Evolutionary conservation across 2,329 filamentous ascomycete species (phyloP).

Genomic region (Macrophomina phaseolina): DNA sequence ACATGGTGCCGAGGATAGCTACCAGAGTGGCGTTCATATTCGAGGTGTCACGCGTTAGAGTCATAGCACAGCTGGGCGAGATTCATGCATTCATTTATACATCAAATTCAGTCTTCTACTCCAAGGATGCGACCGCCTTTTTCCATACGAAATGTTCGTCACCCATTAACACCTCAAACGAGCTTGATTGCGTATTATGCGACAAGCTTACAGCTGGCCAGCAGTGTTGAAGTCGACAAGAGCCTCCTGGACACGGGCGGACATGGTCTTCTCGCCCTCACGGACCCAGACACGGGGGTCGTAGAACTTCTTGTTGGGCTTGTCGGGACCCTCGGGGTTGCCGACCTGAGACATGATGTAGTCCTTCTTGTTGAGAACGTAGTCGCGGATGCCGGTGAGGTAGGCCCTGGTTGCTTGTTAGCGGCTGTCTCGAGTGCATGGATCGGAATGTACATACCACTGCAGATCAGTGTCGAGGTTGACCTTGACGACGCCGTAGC

Average conservation of each 20-base stretch:
- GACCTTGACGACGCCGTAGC: conserved; percentile 97
- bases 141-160: conserved; percentile 2
- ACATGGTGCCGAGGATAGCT: too few species aligned
- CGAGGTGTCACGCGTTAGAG: too few species aligned
- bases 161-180: conserved; percentile 15
- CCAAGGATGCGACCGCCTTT: conserved; percentile 18
- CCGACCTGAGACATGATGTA: conserved; percentile 87
- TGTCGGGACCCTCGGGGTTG: conserved; percentile 94
- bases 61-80: not conserved
- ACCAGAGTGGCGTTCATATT: too few species aligned
- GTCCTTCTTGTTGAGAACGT: conserved; percentile 91
- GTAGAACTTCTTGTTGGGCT: conserved; percentile 95
- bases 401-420: conserved; percentile 63
- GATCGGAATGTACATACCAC: conserved; percentile 39
- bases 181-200: conserved; percentile 8
- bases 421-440: conserved; percentile 50
- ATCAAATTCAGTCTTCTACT: conserved; percentile 24
- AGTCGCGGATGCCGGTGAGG: conserved; percentile 90
- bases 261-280: conserved; percentile 98
- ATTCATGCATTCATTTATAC: conserved; percentile 27
- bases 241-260: conserved; percentile 75
- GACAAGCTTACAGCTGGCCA: conserved; percentile 67
- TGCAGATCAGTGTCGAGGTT: conserved; percentile 99
- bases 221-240: conserved; percentile 92
- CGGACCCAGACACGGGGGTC: conserved; percentile 93